Conservation (phyloP, 345 rosid species). For the Viola odorata region DNA sequence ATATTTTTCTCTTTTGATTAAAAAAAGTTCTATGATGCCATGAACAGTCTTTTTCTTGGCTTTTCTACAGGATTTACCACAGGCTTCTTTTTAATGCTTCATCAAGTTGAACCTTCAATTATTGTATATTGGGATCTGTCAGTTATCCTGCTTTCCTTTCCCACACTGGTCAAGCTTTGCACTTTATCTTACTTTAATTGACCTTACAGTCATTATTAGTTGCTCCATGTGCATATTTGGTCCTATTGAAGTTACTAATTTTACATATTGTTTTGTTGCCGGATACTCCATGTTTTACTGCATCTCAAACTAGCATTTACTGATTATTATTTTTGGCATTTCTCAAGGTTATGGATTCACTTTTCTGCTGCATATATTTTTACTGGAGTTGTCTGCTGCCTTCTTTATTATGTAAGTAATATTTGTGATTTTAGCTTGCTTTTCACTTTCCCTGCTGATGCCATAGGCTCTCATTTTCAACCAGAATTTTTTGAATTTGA, state of each 20-base stretch:
- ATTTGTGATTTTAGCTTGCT: slow-evolving; percentile 7
- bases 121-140: too few species aligned
- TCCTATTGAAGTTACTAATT: not conserved
- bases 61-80: too few species aligned
- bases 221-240: not conserved
- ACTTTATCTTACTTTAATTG: not conserved
- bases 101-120: too few species aligned
- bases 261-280: not conserved
- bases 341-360: slow-evolving; percentile 90
- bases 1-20: too few species aligned
- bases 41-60: too few species aligned
- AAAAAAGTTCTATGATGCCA: too few species aligned
- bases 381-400: slow-evolving; percentile 82
- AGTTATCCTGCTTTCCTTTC: not conserved
- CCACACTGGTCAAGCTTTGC: not conserved
- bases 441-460: not conserved
- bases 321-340: slow-evolving; percentile 26
- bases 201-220: not conserved
- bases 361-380: slow-evolving; percentile 81
- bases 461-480: not conserved
- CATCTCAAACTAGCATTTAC: slow-evolving; percentile 14
- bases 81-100: too few species aligned
- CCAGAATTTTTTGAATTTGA: slow-evolving; percentile 9
- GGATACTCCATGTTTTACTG: not conserved
- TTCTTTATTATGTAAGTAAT: slow-evolving; percentile 69